Evolutionary conservation across 2,329 filamentous ascomycete genomes (phyloP), one percentile per base, ranked within the genome.

Genomic region (Davidsoniella neocaledoniae): DNA sequence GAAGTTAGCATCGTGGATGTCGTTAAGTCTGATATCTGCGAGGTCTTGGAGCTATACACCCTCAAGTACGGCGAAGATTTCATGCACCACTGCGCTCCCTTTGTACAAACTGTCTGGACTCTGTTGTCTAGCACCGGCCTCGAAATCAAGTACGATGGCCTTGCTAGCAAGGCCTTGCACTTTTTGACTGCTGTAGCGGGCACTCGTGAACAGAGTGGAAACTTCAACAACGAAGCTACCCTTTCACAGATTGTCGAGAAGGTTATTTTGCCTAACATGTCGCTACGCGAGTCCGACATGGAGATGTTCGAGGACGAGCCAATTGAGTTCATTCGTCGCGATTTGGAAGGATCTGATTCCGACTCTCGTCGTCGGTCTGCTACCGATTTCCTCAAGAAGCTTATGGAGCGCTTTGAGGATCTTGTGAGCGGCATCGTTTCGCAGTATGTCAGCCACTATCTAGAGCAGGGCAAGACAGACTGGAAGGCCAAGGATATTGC

Each of bases 401-500:
- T 98, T 43, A 82, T 94, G 60, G 83, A 90, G 58, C 86, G 84
- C 57, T 96, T 94, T 58, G 87, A 95, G 63, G 69, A 71, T 50
- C 71, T 84, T 2, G 90, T 96, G 43, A 96, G 90, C 0, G 75
- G 72, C 48, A 84, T 94, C n/a, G 88, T 94, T 19, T 81, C 81
- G 55, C 80, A 77, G 57, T 95, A 96, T 67, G 85, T 93, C 58
- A 76, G 82, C 54, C 83, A 88, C 63, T 94, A 93, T 62, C 73
- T 98, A 25, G 73, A 83, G 49, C 87, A 87, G 59, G 74, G 79
- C 50, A 83, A 83, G 63, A 71, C 73, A 16, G 87, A 94, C 63
- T 98, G 91, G 91, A 94, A 93, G 65, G 81, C 87, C 45, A 98
- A 98, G 68, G 91, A 98, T 61, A 96, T 90, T 0, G 91, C 91